Evolutionary conservation across 495 filamentous ascomycete species (phyloP).

Genomic region (Podospora comata): DNA sequence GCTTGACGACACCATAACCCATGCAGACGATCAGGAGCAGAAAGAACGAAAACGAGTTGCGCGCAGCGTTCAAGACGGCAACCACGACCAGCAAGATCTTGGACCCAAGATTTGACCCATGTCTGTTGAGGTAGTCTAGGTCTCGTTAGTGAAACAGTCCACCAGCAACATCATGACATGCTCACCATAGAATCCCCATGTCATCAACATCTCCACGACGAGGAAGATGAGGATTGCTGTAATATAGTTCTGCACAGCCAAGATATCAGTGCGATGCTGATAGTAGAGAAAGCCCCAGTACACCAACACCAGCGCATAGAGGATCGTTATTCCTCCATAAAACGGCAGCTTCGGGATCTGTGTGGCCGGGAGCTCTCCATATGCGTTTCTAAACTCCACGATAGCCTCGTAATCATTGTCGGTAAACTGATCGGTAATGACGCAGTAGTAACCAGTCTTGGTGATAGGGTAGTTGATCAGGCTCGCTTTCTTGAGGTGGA

Average conservation of each 20-base stretch:
- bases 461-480: conserved; percentile 77
- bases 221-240: conserved; percentile 95
- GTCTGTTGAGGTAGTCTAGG: conserved; percentile 81
- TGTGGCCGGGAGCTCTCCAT: conserved; percentile 89
- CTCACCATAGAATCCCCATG: conserved; percentile 88
- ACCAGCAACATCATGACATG: background rate
- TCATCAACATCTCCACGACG: conserved; percentile 93
- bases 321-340: conserved; percentile 90
- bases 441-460: conserved; percentile 95
- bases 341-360: conserved; percentile 98
- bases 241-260: conserved; percentile 99
- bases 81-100: conserved; percentile 87
- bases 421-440: conserved; percentile 68
- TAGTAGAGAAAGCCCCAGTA: conserved; percentile 92
- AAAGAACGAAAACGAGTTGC: conserved; percentile 99
- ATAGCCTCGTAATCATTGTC: conserved; percentile 68
- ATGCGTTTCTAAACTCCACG: conserved; percentile 91
- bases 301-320: conserved; percentile 81
- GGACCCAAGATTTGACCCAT: conserved; percentile 78
- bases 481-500: conserved; percentile 72
- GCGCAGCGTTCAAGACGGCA: conserved; percentile 82
- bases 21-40: conserved; percentile 98
- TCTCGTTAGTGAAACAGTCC: background rate
- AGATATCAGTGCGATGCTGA: conserved; percentile 89
- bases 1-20: conserved; percentile 98